Conservation (phyloP, 345 rosid species). For the Carallia brachiata region DNA sequence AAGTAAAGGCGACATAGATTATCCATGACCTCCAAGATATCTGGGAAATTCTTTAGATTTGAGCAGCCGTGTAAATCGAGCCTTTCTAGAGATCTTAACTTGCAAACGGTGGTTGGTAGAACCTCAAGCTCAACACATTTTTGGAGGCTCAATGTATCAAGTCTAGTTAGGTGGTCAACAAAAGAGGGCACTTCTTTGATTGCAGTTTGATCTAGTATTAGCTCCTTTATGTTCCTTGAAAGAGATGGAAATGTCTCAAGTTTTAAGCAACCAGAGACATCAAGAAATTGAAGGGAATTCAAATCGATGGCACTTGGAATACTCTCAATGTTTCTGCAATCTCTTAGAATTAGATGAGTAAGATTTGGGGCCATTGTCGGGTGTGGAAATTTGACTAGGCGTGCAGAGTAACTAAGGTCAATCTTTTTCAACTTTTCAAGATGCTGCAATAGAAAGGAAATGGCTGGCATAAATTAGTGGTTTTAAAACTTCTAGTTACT, state of each 20-base stretch:
- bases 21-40: not conserved
- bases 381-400: not conserved
- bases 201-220: not conserved
- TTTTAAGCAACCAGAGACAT: conserved; percentile 6
- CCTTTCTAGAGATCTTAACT: not conserved
- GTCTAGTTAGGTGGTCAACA: not conserved
- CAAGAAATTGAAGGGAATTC: not conserved
- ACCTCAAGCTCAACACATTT: not conserved
- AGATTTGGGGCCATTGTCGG: not conserved
- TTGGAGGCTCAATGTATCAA: conserved; percentile 26
- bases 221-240: not conserved
- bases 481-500: not conserved
- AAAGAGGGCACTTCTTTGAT: not conserved
- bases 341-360: too few species aligned
- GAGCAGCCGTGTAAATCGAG: conserved; percentile 8
- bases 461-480: not conserved
- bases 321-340: too few species aligned
- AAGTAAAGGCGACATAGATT: not conserved
- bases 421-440: not conserved
- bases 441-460: not conserved
- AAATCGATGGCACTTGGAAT: too few species aligned
- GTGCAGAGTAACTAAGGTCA: not conserved
- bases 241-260: conserved; percentile 2
- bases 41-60: conserved; percentile 10
- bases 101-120: conserved; percentile 5